A percentile compares a stretch with the other conserved stretches of the same genome.
phyloP scores from a whole-genome alignment of 2,329 filamentous ascomycete genomes.

The Aspergillus sp. region DNA sequence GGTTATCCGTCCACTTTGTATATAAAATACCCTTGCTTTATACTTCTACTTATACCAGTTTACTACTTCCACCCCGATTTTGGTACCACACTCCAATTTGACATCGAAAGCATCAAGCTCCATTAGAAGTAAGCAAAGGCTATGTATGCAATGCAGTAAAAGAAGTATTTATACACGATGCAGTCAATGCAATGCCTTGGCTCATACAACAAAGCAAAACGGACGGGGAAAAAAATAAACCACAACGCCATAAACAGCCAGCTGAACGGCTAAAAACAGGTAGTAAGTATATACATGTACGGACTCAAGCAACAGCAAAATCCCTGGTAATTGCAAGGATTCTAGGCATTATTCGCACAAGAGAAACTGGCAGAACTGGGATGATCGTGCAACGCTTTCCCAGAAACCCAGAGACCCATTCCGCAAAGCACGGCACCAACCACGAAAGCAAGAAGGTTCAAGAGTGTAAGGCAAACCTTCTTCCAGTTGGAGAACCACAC shows the following conservation, averaged over 20 bases:
- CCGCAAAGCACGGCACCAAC: constrained; percentile 29
- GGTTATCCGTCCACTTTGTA: background rate
- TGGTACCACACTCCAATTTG: background rate
- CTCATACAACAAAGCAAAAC: background rate
- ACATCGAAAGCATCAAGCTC: background rate
- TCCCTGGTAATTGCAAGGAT: too few species aligned
- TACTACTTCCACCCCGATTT: background rate
- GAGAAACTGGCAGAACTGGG: constrained; percentile 33
- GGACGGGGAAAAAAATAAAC: background rate
- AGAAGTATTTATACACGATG: constrained; percentile 1
- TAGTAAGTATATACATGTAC: constrained; percentile 6
- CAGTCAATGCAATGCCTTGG: background rate
- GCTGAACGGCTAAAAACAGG: background rate
- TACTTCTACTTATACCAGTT: background rate
- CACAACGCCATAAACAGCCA: background rate
- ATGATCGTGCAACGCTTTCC: constrained; percentile 35
- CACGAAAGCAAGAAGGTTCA: constrained; percentile 26
- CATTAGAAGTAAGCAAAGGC: background rate
- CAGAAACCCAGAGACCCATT: constrained; percentile 36
- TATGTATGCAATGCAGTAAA: constrained; percentile 7
- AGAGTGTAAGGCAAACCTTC: constrained; percentile 29
- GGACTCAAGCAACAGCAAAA: too few species aligned
- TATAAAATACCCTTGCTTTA: background rate
- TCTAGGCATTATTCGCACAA: constrained; percentile 28
- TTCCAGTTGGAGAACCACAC: constrained; percentile 30